These are phyloP conservation scores for Ceratorhiza oryzae-sativae DNA, from an alignment of 1,284 basidiomycete species.

Conservation along the genomic window DNA sequence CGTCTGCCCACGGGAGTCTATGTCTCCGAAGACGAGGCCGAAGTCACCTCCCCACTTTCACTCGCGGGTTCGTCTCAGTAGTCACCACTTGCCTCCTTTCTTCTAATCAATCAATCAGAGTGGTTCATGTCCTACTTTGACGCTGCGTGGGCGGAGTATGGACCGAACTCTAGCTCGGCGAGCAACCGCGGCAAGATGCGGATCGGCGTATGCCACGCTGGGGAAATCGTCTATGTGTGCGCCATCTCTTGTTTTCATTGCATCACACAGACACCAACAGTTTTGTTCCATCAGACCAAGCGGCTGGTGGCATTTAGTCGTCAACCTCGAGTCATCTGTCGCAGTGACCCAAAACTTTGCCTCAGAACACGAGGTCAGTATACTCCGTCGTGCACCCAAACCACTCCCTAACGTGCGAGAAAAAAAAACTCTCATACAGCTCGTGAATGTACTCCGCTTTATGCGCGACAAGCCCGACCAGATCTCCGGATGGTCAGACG, in stretches of 20 bases:
- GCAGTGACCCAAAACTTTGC: conserved; percentile 57
- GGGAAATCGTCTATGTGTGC: conserved; percentile 52
- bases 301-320: conserved; percentile 50
- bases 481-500: conserved; percentile 52
- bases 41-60: conserved; percentile 44
- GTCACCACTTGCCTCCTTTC: not conserved
- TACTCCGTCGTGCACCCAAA: not conserved
- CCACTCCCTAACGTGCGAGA: not conserved
- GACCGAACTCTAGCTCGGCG: conserved; percentile 45
- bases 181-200: conserved; percentile 48
- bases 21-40: conserved; percentile 47
- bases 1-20: conserved; percentile 52
- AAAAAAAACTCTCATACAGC: conserved; percentile 22
- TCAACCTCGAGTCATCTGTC: conserved; percentile 50
- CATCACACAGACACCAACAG: not conserved
- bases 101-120: conserved; percentile 43
- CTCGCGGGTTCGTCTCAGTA: conserved; percentile 40
- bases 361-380: conserved; percentile 49
- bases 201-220: conserved; percentile 53
- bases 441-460: conserved; percentile 52
- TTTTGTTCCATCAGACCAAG: conserved; percentile 42
- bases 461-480: conserved; percentile 53
- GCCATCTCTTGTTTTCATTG: conserved; percentile 23
- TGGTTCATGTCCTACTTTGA: conserved; percentile 54
- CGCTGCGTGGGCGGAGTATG: conserved; percentile 49